Evolutionary conservation across 306 rosid species (phyloP), one percentile per base, ranked within the genome.

Genomic region (Datisca glomerata): DNA sequence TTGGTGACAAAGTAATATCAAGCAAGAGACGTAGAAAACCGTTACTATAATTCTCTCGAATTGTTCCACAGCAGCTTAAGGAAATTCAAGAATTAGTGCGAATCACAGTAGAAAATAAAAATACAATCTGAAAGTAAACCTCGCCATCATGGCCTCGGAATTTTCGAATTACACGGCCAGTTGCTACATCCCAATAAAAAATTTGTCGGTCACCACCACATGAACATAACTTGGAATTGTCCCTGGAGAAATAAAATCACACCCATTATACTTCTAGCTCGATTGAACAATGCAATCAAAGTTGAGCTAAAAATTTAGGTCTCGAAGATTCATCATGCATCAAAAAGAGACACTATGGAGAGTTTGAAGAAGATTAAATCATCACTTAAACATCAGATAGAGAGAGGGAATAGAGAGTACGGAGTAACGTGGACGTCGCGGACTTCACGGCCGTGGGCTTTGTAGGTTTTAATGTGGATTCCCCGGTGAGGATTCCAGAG

Each of bases 401-500:
- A 7, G 51, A 47, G 12, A n/a, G 19, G 61, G 39, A 21, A 31
- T 21, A 23, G 42, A 19, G 32, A 42, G 36, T 66, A 83, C 80
- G 55, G 11, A 28, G 96, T 81, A 49, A 86, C 94, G 17, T 86
- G 96, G 51, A 86, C 81, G 35, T 86, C 94, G 12, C 81, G 70
- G 24, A 83, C 95, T 70, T 80, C 95, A 32, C 98, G 91, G 60
- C 72, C 91, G 6, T 89, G 95, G 13, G 95, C 70, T 60, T 89
- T 84, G 61, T 89, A 89, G 68, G 98, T 80, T 58, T 74, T 89
- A 61, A 89, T 75, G 65, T 75, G 98, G 53, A 83, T 70, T 1
- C 95, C 95, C 41, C 80, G 91, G 75, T 89, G 91, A 21, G 95
- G 95, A 75, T 84, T 89, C 98, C 86, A 89, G 55, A 84, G 86